Evolutionary conservation across 1,139 yeast genomes (phyloP), one percentile per base, ranked within the genome.

Genomic region (Scheffersomyces quercinus): DNA sequence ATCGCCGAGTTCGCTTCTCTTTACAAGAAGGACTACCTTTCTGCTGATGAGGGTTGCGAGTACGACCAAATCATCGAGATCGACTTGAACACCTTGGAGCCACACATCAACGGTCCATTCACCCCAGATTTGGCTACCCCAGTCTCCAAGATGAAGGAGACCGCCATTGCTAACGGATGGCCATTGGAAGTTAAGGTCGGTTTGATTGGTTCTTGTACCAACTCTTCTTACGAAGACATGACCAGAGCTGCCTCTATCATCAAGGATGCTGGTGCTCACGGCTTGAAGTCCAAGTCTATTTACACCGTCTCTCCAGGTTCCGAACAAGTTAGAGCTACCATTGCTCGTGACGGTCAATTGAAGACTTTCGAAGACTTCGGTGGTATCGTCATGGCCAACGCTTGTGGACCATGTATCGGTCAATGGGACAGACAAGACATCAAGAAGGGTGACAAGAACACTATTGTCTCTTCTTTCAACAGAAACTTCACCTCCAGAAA

Each of bases 321-420:
- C 57, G 99, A 93, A 79, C 98, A 91, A 80, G 89, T 93, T 59
- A 87, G 99, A 79, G 98, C 98, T 56, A 93, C 98, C 58, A 90
- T 93, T 68, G 97, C 85, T 65, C 87, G 98, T 77, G 99, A 93
- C 69, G 98, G 98, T 63, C 91, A 86, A 76, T 81, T 91, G 62
- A 75, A 86, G 65, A 85, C 91, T 59, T 90, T 93, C 74, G 83
- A 85, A 70, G 95, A 88, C 65, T 87, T 86, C 58, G 98, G 98
- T 64, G 98, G 96, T 76, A 79, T 85, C 52, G 97, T 93, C 51
- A 80, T 93, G 72, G 98, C 99, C 56, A 93, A 93, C 70, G 99
- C 99, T 53, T 91, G 99, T 82, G 99, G 99, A 71, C 99, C 99
- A 72, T 91, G 99, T 83, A 93, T 93, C 67, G 99, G 99, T 70